phyloP scores from a whole-genome alignment of 2,329 filamentous ascomycete genomes.

The Diaporthe citriasiana region DNA sequence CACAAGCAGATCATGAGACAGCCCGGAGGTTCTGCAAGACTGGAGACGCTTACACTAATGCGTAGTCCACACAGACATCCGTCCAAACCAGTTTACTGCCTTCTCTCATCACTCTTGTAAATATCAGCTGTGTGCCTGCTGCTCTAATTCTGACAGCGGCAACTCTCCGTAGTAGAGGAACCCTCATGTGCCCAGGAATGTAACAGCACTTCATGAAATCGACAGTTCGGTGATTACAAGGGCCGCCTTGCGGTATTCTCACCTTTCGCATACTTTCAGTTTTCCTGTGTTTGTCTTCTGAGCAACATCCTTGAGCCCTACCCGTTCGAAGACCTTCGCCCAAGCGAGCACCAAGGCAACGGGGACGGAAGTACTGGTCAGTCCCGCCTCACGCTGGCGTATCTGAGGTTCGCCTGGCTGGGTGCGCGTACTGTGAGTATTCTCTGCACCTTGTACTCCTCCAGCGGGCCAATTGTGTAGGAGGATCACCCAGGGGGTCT shows the following conservation, averaged over 20 bases:
- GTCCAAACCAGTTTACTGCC: constrained; percentile 1
- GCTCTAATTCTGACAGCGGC: constrained; percentile 24
- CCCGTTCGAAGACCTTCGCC: not conserved
- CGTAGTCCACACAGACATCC: constrained; percentile 15
- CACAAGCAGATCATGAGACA: constrained; percentile 35
- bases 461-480: constrained; percentile 36
- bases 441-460: constrained; percentile 27
- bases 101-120: constrained; percentile 22
- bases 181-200: not conserved
- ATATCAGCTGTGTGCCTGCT: constrained; percentile 31
- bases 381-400: constrained; percentile 10
- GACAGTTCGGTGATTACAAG: not conserved
- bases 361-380: not conserved
- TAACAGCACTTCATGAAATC: not conserved
- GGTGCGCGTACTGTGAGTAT: constrained; percentile 35
- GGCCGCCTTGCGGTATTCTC: not conserved
- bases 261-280: not conserved
- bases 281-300: not conserved
- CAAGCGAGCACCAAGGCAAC: not conserved
- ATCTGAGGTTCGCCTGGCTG: constrained; percentile 25
- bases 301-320: not conserved
- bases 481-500: constrained; percentile 27
- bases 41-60: constrained; percentile 19
- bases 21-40: constrained; percentile 26
- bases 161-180: constrained; percentile 8